Percentiles rank a stretch among this genome's conserved stretches.
Evolutionary conservation across 768 basidiomycete genomes (phyloP).

Genomic region (Serendipita sp.): DNA sequence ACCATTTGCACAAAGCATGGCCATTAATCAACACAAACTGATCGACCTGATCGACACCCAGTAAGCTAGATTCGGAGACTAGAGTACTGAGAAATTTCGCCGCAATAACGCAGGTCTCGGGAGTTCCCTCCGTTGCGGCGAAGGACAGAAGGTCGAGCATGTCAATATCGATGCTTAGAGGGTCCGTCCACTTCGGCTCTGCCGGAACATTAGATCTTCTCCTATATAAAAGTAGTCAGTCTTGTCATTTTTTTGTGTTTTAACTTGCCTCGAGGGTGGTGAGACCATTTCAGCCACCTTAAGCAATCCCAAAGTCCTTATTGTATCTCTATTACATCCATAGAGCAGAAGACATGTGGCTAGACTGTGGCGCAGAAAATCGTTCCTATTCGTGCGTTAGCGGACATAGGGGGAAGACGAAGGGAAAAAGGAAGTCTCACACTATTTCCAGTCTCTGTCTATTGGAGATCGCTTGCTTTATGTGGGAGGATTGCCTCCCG

Average conservation of each 20-base stretch:
- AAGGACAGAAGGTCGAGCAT: constrained; percentile 37
- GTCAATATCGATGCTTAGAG: constrained; percentile 42
- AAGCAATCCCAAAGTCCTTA: constrained; percentile 33
- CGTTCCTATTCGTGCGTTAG: constrained; percentile 10
- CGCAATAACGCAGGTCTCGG: constrained; percentile 35
- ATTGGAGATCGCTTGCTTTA: constrained; percentile 25
- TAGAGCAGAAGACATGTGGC: constrained; percentile 46
- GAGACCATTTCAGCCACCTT: constrained; percentile 29
- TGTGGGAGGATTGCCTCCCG: constrained; percentile 24
- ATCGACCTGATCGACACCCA: constrained; percentile 54
- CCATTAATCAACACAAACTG: constrained; percentile 57
- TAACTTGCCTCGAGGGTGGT: constrained; percentile 41
- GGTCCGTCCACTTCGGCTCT: constrained; percentile 26
- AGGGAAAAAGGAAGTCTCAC: constrained; percentile 21
- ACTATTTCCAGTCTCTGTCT: constrained; percentile 17
- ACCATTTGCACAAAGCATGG: constrained; percentile 44
- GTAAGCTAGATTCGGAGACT: constrained; percentile 38
- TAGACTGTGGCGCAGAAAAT: constrained; percentile 46
- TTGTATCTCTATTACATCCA: constrained; percentile 41
- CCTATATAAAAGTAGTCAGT: neutral
- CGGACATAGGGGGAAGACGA: neutral
- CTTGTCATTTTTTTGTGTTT: neutral
- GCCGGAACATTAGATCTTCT: neutral
- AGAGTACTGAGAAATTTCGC: constrained; percentile 51
- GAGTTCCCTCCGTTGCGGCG: constrained; percentile 33